These are phyloP conservation scores for Fagus sylvatica DNA, from an alignment of 306 rosid species.

Conservation along the genomic window DNA sequence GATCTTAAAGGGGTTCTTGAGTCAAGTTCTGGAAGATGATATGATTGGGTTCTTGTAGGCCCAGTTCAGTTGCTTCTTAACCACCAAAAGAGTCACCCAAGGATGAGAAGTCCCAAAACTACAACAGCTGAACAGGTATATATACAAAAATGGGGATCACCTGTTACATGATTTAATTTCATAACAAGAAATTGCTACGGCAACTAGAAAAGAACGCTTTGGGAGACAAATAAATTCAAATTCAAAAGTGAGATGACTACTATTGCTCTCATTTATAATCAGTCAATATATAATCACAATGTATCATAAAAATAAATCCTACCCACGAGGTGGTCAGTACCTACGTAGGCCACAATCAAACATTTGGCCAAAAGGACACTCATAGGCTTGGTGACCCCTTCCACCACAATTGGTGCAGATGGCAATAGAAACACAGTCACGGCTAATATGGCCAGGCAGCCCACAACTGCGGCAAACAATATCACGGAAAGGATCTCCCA, in stretches of 20 bases:
- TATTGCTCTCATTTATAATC: neutral
- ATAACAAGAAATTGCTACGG: neutral
- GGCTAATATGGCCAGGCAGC: conserved; percentile 16
- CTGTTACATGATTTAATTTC: neutral
- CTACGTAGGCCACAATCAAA: neutral
- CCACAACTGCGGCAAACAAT: conserved; percentile 14
- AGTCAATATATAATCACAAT: neutral
- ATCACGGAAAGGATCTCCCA: conserved; percentile 6
- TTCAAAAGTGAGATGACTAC: neutral
- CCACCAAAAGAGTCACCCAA: too few relatives aligned
- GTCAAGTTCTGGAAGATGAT: too few relatives aligned
- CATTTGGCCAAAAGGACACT: conserved; percentile 17
- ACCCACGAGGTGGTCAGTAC: conserved; percentile 7
- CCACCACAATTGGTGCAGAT: conserved; percentile 30
- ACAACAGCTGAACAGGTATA: neutral
- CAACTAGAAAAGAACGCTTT: neutral
- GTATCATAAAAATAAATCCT: neutral
- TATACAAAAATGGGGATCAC: neutral
- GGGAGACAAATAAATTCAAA: neutral
- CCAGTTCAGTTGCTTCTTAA: too few relatives aligned
- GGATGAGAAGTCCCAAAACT: neutral
- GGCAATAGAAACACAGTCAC: conserved; percentile 17
- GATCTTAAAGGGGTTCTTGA: too few relatives aligned
- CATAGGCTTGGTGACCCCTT: conserved; percentile 25
- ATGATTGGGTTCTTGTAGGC: too few relatives aligned